Base-by-base conservation (phyloP, 805 yeast genomes). In the Ogataea corticis region DNA sequence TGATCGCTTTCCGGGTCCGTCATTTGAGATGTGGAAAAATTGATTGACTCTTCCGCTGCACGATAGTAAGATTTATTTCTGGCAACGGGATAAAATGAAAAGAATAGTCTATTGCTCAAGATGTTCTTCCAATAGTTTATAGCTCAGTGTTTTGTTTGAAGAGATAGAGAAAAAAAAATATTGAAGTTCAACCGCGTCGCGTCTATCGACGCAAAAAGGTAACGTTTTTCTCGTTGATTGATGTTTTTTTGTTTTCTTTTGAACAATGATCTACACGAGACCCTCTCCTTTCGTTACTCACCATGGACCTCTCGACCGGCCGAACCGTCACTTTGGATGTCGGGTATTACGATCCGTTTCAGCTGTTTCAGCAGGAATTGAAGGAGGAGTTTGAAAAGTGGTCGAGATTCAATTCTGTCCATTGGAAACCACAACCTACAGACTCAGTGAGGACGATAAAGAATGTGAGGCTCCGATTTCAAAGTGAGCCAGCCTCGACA, bases 261-360 rank as follows among this genome's bases (percentile, higher is more conserved):
- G 11, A 5, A 21, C 9, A 21, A 5, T 21, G 25, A 21, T 21
- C 25, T 21, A 21, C 25, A 21, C 25, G 25, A 9, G 9, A 21
- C 25, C 25, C 25, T 21, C 25, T 21, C 9, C 25, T 21, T 21
- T 5, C 9, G 25, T n/a, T 21, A 21, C 25, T 9, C 5, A 21
- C 25, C 15, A 43, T 43, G 46, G 33, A 29, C 13, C 18, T 5
- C 5, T 11, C 29, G 2, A 14, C 19, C 15, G 44, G 21, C 11
- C 28, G 40, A 15, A 28, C 31, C 4, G 67, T 56, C 31, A 43
- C 38, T 9, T 45, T 65, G 10, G 50, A 57, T 14, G 66, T 84
- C 14, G 86, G 87, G 4, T 86, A 77, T 61, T 85, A 82, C 58
- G 96, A 88, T 52, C 96, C 96, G 1, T 85, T 83, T 57, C 73